Evolutionary conservation across 306 rosid species (phyloP).

Genomic region (Corylus americana): DNA sequence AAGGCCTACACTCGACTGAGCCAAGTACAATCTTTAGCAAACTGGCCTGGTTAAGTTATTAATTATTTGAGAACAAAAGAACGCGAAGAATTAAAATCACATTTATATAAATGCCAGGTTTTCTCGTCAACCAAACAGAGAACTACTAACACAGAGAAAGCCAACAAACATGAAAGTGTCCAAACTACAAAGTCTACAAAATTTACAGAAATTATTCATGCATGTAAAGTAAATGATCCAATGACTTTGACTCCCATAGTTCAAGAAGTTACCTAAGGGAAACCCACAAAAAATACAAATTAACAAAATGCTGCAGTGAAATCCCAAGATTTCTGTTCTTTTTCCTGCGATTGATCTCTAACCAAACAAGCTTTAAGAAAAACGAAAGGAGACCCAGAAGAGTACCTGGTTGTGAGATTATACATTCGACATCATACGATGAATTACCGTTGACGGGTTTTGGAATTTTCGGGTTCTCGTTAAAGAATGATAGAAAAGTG

Average conservation of each 20-base stretch:
- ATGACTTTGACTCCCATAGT: neutral
- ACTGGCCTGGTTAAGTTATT: neutral
- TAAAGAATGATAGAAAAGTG: slow-evolving; percentile 18
- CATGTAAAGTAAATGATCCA: neutral
- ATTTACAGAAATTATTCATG: neutral
- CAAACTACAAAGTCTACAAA: neutral
- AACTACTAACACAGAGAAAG: neutral
- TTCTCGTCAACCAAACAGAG: slow-evolving; percentile 16
- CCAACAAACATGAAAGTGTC: neutral
- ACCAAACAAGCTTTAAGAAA: slow-evolving; percentile 20
- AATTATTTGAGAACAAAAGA: neutral
- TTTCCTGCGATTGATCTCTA: slow-evolving; percentile 9
- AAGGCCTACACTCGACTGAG: neutral
- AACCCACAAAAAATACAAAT: neutral
- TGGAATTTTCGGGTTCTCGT: slow-evolving; percentile 27
- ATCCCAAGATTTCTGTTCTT: neutral
- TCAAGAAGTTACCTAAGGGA: neutral
- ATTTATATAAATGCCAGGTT: neutral
- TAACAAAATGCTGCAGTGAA: neutral
- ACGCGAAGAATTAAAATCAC: neutral
- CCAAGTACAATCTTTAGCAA: neutral
- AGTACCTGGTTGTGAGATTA: slow-evolving; percentile 40
- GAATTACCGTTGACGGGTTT: slow-evolving; percentile 8
- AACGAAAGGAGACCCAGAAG: slow-evolving; percentile 29
- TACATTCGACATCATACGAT: slow-evolving; percentile 23